Evolutionary conservation across 1,139 yeast species (phyloP), one percentile per base, ranked within the genome.

Genomic region (Taiozyma sp.): DNA sequence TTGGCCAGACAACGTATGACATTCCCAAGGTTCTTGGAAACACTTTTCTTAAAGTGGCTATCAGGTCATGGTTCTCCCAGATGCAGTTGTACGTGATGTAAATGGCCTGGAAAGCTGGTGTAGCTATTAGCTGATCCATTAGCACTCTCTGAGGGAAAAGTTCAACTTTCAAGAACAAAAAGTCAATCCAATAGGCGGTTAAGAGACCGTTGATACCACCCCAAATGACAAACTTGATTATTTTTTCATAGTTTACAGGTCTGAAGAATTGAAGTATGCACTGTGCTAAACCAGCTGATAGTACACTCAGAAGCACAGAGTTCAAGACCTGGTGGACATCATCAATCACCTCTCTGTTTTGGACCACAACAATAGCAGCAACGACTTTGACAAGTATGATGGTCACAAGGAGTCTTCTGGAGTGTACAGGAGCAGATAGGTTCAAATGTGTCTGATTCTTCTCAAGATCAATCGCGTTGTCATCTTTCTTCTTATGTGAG

Each of bases 1-100:
- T 65, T 8, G 88, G 87, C 86, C 87, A 83, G 53, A 74, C 74
- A 59, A 80, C 69, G 62, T 78, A 81, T 36, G 84, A 77, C 53
- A 77, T 74, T 54, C 76, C 76, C 54, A 83, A 66, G 13, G 83
- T 72, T 49, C 73, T 75, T 52, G 79, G 51, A 55, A 72, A 80
- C 8, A 77, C 68, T 59, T 64, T 48, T 56, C 58, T 43, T 62
- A 62, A 43, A 50, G 65, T 32, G 43, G 51, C 36, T 24, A 42
- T 19, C 55, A 58, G 50, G 57, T 66, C 58, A 47, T 57, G 52
- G 47, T 74, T 70, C 54, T 83, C 87, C 87, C 88, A 83, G 19
- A 80, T 59, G 40, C 78, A 70, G 55, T 74, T 76, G 53, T 75
- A 73, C 3, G 78, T 59, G 49, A 74, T 72, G 64, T 80, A 83